Evolutionary conservation across 129 eudicot genomes (phyloP), one percentile per base, ranked within the genome.

Genomic region (Helianthus tuberosus): DNA sequence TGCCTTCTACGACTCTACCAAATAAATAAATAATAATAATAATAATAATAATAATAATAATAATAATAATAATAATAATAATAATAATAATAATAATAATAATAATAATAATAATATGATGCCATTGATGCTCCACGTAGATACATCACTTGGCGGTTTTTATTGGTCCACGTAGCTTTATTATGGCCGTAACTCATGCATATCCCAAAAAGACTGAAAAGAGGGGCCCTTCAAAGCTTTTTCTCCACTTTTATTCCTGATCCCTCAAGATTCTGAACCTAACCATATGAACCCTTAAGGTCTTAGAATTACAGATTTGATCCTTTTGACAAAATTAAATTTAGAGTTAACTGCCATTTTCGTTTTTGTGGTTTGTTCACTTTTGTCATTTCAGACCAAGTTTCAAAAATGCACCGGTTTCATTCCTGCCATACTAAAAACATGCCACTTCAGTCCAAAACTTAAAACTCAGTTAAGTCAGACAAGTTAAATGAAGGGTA

Each of bases 1-100:
- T 75, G 73, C 65, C 66, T 54, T 53, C 67, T 65, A 75, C 73
- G 79, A 53, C 59, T 53, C 73, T 52, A 75, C 58, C 67, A 72
- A 11, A 11, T 11, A 59, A 58, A 72, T 12, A 17, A 64, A 66
- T 32, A 32, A 32, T 32, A 27, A 27, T 20, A 20, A 20, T 27
- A 32, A 32, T 66, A 53, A n/a, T n/a, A n/a, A n/a, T n/a, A n/a
- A n/a, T n/a, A n/a, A n/a, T n/a, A n/a, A n/a, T n/a, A n/a, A n/a
- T n/a, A n/a, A n/a, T n/a, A n/a, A n/a, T n/a, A n/a, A n/a, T n/a
- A n/a, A n/a, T n/a, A n/a, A n/a, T n/a, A n/a, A n/a, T n/a, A n/a
- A n/a, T n/a, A n/a, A n/a, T n/a, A n/a, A n/a, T n/a, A n/a, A n/a
- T n/a, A n/a, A n/a, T n/a, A n/a, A n/a, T n/a, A n/a, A n/a, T n/a